Evolutionary conservation across 306 rosid genomes (phyloP).

Genomic region (Lathyrus tuberosus): DNA sequence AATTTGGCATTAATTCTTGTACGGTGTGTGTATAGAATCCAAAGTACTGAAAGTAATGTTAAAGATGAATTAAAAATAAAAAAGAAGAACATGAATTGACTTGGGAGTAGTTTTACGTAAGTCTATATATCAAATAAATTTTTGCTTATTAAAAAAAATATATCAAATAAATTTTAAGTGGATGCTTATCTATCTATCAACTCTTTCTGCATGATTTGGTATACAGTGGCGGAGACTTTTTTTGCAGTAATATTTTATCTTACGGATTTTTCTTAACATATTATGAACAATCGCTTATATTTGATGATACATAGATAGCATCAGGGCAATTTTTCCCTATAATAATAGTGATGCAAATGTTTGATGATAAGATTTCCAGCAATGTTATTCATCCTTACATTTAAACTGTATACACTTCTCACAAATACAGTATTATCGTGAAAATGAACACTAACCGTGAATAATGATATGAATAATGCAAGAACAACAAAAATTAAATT

Average conservation of each 20-base stretch:
- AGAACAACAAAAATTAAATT: too few relatives aligned
- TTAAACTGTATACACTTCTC: too few relatives aligned
- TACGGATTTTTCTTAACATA: neutral
- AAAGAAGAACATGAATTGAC: neutral
- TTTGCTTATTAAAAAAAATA: neutral
- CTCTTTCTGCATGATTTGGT: slow-evolving; percentile 11
- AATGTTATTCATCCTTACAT: too few relatives aligned
- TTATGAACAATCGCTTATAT: neutral
- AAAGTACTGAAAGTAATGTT: neutral
- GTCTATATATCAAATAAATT: neutral
- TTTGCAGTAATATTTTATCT: neutral
- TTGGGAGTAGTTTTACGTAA: slow-evolving; percentile 8
- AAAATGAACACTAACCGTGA: too few relatives aligned
- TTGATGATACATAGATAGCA: too few relatives aligned
- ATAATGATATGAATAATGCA: too few relatives aligned
- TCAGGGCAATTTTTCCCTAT: too few relatives aligned
- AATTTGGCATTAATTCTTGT: too few relatives aligned
- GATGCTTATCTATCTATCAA: slow-evolving; percentile 1
- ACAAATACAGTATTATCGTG: too few relatives aligned
- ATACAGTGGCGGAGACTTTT: slow-evolving; percentile 2
- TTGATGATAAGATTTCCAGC: too few relatives aligned
- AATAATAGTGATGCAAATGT: too few relatives aligned
- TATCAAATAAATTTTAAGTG: neutral
- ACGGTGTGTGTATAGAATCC: slow-evolving; percentile 3
- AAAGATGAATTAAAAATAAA: neutral